Evolutionary conservation across 1,284 basidiomycete genomes (phyloP), one percentile per base, ranked within the genome.

Genomic region (Naganishia sp.): DNA sequence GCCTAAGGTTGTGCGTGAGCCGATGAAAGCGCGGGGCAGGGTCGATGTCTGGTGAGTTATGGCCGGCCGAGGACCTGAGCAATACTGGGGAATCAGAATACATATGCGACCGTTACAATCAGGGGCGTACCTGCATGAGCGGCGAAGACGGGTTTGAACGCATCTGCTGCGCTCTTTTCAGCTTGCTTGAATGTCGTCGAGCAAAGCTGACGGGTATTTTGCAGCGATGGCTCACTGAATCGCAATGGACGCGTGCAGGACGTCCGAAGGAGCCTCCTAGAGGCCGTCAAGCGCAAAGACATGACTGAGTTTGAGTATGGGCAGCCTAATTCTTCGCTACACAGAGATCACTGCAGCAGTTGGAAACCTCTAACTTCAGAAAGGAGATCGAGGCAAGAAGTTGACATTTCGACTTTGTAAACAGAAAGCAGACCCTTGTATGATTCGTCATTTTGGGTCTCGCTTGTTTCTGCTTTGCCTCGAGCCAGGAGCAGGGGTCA

Each of bases 1-100:
- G 21, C 88, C 83, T 54, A 94, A 81, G 69, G 87, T 82, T 70
- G 93, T 89, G 63, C 76, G 76, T 42, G 81, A 73, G 68, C 87
- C 89, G 61, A 81, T 84, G 74, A 88, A 82, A 25, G 74, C 72
- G 53, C 83, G 73, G 68, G 83, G 81, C 67, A 93, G 82, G 17
- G 85, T 80, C 50, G 85, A 86, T 74, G 88, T 89, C 47, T 77
- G 79, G 74, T 92, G 90, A 6, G 88, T 88, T 31, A 72, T 69
- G 21, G 54, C 52, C 9, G 70, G 32, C 50, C 73, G 63, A 6
- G 71, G 71, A 6, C 76, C 76, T 75, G 3, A 18, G 5, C 25
- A 17, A 15, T 17, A 3, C 23, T 7, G 21, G 32, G 23, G 23
- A 2, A n/a, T 42, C 15, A 42, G 42, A 28, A 18, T 6, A 43